phyloP scores from a whole-genome alignment of 2,329 filamentous ascomycete genomes.

The Remersonia thermophila region DNA sequence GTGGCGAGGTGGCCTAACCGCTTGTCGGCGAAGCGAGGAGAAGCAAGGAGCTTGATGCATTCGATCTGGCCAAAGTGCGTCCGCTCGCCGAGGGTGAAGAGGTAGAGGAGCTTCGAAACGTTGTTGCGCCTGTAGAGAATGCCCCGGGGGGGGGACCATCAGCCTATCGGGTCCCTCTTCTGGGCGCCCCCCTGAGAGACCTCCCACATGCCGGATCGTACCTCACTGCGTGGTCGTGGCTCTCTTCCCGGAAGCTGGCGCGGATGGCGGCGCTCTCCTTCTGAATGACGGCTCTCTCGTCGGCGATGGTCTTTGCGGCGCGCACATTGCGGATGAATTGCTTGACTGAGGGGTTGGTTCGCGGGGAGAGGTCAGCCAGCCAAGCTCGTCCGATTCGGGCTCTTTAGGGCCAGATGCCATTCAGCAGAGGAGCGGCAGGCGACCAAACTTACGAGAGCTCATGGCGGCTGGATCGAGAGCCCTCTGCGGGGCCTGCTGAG shows the following conservation, averaged over 20 bases:
- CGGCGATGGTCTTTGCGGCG: conserved; percentile 95
- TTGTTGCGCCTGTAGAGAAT: conserved; percentile 69
- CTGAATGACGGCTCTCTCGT: conserved; percentile 94
- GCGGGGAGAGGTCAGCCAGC: conserved; percentile 10
- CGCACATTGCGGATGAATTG: conserved; percentile 99
- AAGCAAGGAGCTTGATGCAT: conserved; percentile 93
- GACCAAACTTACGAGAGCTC: conserved; percentile 21
- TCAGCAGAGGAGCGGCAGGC: neutral
- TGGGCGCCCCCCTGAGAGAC: too few relatives aligned
- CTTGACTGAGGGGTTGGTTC: conserved; percentile 56
- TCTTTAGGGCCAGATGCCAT: too few relatives aligned
- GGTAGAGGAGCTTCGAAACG: conserved; percentile 94
- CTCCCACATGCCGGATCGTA: conserved; percentile 30
- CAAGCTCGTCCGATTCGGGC: neutral
- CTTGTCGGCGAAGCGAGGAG: conserved; percentile 95
- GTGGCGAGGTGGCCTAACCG: conserved; percentile 89
- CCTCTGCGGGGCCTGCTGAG: conserved; percentile 15
- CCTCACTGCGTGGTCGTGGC: conserved; percentile 81
- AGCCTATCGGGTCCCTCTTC: too few relatives aligned
- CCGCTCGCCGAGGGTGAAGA: conserved; percentile 92
- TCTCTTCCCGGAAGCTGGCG: conserved; percentile 95
- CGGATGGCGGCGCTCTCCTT: conserved; percentile 97
- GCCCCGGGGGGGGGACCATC: too few relatives aligned
- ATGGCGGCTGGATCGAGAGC: conserved; percentile 14
- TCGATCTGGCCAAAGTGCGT: conserved; percentile 99